phyloP scores from a whole-genome alignment of 2,329 filamentous ascomycete genomes.

The Colletotrichum horii region DNA sequence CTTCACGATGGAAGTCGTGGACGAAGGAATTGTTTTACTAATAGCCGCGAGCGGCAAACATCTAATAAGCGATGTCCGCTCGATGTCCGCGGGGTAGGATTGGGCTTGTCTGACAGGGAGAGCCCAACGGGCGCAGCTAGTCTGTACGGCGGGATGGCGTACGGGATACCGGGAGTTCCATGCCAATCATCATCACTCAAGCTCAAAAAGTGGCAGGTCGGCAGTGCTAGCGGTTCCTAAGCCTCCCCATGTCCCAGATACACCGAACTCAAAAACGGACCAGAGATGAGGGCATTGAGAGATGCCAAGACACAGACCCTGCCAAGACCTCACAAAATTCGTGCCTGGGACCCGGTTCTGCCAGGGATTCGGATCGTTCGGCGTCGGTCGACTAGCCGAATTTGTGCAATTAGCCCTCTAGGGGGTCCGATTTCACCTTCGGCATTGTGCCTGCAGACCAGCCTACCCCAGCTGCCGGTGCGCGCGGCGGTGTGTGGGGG shows the following conservation, averaged over 20 bases:
- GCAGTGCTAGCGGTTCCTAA: neutral
- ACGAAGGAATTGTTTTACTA: neutral
- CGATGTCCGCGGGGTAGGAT: neutral
- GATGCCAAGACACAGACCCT: neutral
- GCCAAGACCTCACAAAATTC: neutral
- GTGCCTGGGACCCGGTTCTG: neutral
- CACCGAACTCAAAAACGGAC: neutral
- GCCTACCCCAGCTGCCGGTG: neutral
- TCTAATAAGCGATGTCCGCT: neutral
- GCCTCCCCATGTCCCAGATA: neutral
- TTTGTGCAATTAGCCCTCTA: neutral
- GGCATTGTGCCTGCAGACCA: neutral
- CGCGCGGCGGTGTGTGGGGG: neutral
- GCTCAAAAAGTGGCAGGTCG: neutral
- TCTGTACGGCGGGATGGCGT: neutral
- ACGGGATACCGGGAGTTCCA: neutral
- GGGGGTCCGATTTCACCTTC: neutral
- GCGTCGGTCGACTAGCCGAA: neutral
- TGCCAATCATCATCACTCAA: neutral
- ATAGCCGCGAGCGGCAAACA: neutral
- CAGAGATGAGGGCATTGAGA: neutral
- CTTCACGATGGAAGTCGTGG: neutral
- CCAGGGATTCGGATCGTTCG: neutral
- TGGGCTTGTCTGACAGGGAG: neutral
- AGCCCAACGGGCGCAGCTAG: neutral